Evolutionary conservation across 2,329 filamentous ascomycete species (phyloP).

Genomic region (Lecanicillium sp.): DNA sequence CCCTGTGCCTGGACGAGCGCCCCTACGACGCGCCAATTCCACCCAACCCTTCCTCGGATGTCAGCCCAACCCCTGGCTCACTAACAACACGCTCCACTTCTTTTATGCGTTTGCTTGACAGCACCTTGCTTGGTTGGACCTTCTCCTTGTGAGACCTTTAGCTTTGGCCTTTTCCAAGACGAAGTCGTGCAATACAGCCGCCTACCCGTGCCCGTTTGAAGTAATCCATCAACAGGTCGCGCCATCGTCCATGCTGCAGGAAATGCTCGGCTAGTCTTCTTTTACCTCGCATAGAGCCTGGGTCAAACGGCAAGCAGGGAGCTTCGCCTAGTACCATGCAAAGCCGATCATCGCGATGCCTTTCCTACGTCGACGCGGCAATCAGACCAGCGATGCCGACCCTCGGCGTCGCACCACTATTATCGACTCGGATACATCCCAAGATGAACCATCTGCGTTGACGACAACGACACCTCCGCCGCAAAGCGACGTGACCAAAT

Average conservation of each 20-base stretch:
- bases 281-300: neutral
- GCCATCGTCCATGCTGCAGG: too few relatives aligned
- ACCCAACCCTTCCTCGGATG: neutral
- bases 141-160: too few relatives aligned
- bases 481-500: constrained; percentile 3
- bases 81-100: neutral
- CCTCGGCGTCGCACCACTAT: constrained; percentile 45
- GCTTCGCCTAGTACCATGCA: constrained; percentile 23
- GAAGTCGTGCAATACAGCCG: too few relatives aligned
- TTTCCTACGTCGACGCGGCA: constrained; percentile 54
- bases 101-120: too few relatives aligned
- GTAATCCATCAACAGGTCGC: too few relatives aligned
- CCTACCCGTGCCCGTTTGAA: too few relatives aligned
- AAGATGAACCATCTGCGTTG: constrained; percentile 19
- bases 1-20: too few relatives aligned
- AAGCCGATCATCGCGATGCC: constrained; percentile 42
- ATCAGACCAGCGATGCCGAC: constrained; percentile 51
- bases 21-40: too few relatives aligned
- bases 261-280: too few relatives aligned
- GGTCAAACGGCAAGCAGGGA: constrained; percentile 6
- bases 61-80: constrained; percentile 7
- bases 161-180: too few relatives aligned
- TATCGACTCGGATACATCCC: constrained; percentile 20
- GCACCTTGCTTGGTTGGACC: too few relatives aligned
- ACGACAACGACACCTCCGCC: constrained; percentile 17